Evolutionary conservation across 2,329 filamentous ascomycete genomes (phyloP).

Genomic region (Monosporascus sp.): DNA sequence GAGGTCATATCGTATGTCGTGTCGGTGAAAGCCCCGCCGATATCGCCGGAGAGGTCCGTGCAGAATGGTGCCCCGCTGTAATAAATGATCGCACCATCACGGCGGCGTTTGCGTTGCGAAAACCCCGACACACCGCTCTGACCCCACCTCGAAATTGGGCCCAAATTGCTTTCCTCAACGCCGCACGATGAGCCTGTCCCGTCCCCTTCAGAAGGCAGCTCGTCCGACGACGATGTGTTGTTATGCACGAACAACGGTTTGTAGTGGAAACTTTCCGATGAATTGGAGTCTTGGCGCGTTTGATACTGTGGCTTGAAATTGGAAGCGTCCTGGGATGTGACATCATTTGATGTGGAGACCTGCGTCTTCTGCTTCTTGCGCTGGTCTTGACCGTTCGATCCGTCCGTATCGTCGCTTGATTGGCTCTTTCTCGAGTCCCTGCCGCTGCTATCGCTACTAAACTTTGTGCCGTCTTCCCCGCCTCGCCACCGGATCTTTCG

Average conservation of each 20-base stretch:
- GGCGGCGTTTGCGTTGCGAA: conserved; percentile 45
- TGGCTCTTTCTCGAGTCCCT: conserved; percentile 41
- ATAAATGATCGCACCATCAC: conserved; percentile 75
- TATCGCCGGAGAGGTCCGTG: conserved; percentile 70
- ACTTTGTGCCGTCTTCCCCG: conserved; percentile 56
- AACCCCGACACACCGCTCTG: conserved; percentile 40
- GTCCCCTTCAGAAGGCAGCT: conserved; percentile 38
- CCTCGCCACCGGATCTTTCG: conserved; percentile 77
- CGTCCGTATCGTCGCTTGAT: conserved; percentile 44
- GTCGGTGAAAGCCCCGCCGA: conserved; percentile 40
- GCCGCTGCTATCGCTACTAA: conserved; percentile 58
- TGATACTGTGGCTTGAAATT: conserved; percentile 29
- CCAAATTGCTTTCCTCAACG: conserved; percentile 43
- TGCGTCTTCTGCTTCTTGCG: conserved; percentile 42
- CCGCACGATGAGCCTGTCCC: conserved; percentile 45
- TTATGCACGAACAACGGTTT: conserved; percentile 56
- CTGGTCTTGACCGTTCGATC: conserved; percentile 34
- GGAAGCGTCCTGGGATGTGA: conserved; percentile 32
- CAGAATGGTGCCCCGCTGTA: conserved; percentile 77
- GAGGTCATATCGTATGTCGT: conserved; percentile 41
- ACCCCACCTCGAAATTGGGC: conserved; percentile 39
- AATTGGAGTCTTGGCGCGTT: conserved; percentile 29
- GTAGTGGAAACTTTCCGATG: conserved; percentile 52
- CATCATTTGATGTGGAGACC: conserved; percentile 28
- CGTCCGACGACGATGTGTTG: conserved; percentile 35